Conservation (phyloP, 306 rosid species). For the Cyamopsis tetragonoloba region DNA sequence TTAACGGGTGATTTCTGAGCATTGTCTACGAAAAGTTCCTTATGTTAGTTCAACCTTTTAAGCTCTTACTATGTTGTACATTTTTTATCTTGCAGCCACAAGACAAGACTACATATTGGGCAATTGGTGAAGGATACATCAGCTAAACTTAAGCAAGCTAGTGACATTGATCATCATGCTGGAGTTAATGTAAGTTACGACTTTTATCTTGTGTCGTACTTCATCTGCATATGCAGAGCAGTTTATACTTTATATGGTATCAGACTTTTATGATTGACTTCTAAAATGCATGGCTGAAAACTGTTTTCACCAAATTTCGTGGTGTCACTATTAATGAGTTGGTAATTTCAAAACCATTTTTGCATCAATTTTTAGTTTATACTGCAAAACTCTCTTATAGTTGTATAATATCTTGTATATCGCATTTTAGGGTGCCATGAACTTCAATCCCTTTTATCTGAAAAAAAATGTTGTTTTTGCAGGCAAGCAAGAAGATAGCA, state of each 20-base stretch:
- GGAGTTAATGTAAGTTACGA: slow-evolving; percentile 65
- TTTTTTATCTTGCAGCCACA: slow-evolving; percentile 64
- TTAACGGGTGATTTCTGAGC: not conserved
- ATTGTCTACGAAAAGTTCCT: no score
- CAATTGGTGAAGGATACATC: slow-evolving; percentile 96
- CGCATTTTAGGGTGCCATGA: not conserved
- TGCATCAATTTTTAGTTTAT: not conserved
- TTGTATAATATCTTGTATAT: not conserved
- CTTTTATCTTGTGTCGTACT: not conserved
- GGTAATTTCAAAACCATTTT: not conserved
- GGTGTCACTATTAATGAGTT: not conserved
- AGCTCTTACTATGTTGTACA: not conserved
- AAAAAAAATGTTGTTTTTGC: slow-evolving; percentile 24
- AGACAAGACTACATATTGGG: slow-evolving; percentile 93
- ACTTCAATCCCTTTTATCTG: slow-evolving; percentile 10
- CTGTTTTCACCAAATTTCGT: not conserved
- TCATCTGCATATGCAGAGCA: slow-evolving; percentile 1
- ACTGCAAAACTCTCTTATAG: not conserved
- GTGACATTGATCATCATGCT: slow-evolving; percentile 83
- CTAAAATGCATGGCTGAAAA: not conserved
- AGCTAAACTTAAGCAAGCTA: slow-evolving; percentile 89
- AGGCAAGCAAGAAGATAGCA: slow-evolving; percentile 94
- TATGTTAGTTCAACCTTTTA: no score
- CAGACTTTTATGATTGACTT: slow-evolving; percentile 1
- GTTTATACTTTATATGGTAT: slow-evolving; percentile 15